Conservation (phyloP, 2,329 filamentous ascomycete genomes). For the Nothophoma quercina region DNA sequence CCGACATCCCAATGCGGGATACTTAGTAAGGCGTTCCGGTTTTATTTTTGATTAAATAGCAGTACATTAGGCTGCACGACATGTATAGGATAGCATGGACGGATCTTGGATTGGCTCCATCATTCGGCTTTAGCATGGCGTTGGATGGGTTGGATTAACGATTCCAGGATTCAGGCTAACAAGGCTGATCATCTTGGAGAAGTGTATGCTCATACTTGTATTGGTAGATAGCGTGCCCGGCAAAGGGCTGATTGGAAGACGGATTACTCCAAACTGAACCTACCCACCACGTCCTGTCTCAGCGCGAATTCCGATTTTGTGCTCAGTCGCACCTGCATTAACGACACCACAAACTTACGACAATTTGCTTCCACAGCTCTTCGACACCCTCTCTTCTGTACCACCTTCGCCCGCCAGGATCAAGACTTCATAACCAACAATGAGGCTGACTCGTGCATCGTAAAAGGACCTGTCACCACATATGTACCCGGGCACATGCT, state of each 20-base stretch:
- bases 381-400: no score
- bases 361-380: no score
- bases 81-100: conserved; percentile 17
- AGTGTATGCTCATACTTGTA: conserved; percentile 15
- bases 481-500: no score
- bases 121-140: conserved; percentile 21
- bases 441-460: no score
- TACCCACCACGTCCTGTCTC: background rate
- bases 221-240: conserved; percentile 4
- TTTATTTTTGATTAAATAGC: conserved; percentile 1
- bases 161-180: background rate
- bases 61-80: background rate
- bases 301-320: background rate
- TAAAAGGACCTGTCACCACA: no score
- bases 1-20: no score
- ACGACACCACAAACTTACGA: no score
- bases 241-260: background rate
- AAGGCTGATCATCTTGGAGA: background rate
- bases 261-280: background rate
- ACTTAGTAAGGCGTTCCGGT: no score
- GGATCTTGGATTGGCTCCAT: conserved; percentile 16
- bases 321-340: no score
- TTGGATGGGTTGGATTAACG: conserved; percentile 13
- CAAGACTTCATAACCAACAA: no score
- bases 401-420: no score